Conservation (phyloP, 2,329 filamentous ascomycete species). For the Paracoccidioides brasiliensis region DNA sequence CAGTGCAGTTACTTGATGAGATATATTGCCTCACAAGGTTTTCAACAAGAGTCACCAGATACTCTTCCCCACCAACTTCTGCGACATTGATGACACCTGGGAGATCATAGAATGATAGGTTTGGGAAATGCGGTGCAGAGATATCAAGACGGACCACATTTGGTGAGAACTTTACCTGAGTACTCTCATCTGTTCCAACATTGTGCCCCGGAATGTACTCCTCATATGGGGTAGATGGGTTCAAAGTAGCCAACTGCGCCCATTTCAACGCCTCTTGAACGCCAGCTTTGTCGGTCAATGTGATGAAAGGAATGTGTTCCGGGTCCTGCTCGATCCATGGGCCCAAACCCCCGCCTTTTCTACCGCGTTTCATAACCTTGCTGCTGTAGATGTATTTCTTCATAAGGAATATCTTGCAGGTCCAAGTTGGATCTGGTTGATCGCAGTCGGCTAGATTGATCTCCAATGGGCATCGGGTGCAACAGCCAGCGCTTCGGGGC, state of each 20-base stretch:
- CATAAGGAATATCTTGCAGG: constrained; percentile 53
- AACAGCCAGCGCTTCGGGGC: constrained; percentile 57
- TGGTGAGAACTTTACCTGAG: constrained; percentile 59
- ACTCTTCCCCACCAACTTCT: constrained; percentile 49
- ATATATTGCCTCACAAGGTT: constrained; percentile 62
- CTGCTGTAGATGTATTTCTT: constrained; percentile 47
- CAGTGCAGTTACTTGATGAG: constrained; percentile 53
- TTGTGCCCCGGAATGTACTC: constrained; percentile 43
- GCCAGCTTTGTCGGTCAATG: constrained; percentile 45
- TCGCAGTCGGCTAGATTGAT: constrained; percentile 54
- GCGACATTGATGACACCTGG: constrained; percentile 68
- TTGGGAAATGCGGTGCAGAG: constrained; percentile 54
- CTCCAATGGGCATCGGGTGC: constrained; percentile 68
- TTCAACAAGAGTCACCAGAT: constrained; percentile 58
- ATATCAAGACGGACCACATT: constrained; percentile 71
- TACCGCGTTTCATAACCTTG: constrained; percentile 30
- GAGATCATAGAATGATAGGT: constrained; percentile 72
- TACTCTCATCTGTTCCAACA: constrained; percentile 18
- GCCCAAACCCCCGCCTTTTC: constrained; percentile 42
- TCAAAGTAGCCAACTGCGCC: constrained; percentile 66
- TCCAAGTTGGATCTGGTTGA: constrained; percentile 40
- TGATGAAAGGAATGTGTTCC: constrained; percentile 47
- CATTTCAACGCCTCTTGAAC: constrained; percentile 57
- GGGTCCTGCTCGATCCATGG: constrained; percentile 48
- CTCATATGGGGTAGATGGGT: constrained; percentile 44